phyloP scores from a whole-genome alignment of 257 asterid genomes.

The Solanum pimpinellifolium region DNA sequence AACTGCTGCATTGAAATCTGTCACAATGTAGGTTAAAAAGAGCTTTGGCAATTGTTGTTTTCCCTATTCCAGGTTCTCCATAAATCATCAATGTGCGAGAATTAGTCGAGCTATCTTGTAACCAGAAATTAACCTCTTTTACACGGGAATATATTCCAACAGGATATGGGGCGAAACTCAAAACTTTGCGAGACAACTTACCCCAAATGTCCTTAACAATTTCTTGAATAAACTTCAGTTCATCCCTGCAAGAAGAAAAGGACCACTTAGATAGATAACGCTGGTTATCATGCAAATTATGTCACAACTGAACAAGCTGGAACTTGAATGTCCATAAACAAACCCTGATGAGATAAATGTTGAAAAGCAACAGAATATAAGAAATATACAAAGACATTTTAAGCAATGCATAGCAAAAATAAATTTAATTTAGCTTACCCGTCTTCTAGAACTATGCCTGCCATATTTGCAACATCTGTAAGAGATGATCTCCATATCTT shows the following conservation, averaged over 20 bases:
- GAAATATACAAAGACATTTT: not conserved
- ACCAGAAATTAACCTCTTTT: not conserved
- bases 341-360: not conserved
- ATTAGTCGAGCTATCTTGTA: not conserved
- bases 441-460: slow-evolving; percentile 2
- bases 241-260: not conserved
- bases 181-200: not conserved
- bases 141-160: slow-evolving; percentile 5
- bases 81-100: not conserved
- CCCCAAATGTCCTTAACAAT: not conserved
- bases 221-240: not conserved
- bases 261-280: not conserved
- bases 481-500: slow-evolving; percentile 1
- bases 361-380: not conserved
- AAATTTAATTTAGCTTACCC: not conserved
- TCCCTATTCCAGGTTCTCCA: slow-evolving; percentile 8
- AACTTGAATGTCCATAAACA: not conserved
- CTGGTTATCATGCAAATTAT: not conserved
- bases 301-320: not conserved
- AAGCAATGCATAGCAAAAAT: not conserved
- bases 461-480: slow-evolving; percentile 1
- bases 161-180: not conserved
- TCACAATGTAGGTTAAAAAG: not conserved
- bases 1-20: not conserved
- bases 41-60: slow-evolving; percentile 3